Evolutionary conservation across 225 moss, liverwort and hornwort genomes (phyloP).

Genomic region (Pseudisothecium myosuroides): DNA sequence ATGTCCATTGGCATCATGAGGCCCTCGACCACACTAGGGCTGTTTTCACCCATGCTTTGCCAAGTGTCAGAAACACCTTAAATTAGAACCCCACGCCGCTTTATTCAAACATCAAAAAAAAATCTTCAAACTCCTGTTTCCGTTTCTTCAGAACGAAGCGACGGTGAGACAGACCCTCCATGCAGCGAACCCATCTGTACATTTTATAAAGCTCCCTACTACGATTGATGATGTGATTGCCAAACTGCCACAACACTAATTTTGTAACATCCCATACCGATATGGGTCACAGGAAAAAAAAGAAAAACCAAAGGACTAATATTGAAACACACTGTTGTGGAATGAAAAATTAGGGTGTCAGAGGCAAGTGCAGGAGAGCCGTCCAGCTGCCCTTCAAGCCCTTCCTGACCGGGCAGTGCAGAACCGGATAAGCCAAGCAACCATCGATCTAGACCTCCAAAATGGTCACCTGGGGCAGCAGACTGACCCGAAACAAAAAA

Average conservation of each 20-base stretch:
- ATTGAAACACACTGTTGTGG: neutral
- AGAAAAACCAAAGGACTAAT: neutral
- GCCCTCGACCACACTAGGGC: neutral
- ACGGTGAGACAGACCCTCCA: neutral
- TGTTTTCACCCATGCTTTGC: neutral
- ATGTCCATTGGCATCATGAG: neutral
- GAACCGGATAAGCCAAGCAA: conserved; percentile 15
- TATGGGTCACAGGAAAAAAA: neutral
- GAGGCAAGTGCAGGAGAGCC: neutral
- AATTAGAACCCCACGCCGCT: neutral
- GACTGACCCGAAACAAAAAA: neutral
- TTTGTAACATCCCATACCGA: neutral
- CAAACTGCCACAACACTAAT: neutral
- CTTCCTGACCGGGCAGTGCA: neutral
- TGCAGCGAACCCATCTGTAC: no score
- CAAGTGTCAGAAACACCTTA: neutral
- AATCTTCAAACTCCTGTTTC: neutral
- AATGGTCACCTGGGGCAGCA: neutral
- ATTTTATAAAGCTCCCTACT: neutral
- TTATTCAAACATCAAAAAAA: neutral
- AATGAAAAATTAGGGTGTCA: conserved; percentile 10
- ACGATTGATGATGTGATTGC: neutral
- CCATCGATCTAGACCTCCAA: neutral
- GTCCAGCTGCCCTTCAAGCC: neutral
- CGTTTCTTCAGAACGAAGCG: neutral